A percentile compares a stretch with the other conserved stretches of the same genome.
phyloP scores from a whole-genome alignment of 352 stramenopile genomes.

The Albugo candida region DNA sequence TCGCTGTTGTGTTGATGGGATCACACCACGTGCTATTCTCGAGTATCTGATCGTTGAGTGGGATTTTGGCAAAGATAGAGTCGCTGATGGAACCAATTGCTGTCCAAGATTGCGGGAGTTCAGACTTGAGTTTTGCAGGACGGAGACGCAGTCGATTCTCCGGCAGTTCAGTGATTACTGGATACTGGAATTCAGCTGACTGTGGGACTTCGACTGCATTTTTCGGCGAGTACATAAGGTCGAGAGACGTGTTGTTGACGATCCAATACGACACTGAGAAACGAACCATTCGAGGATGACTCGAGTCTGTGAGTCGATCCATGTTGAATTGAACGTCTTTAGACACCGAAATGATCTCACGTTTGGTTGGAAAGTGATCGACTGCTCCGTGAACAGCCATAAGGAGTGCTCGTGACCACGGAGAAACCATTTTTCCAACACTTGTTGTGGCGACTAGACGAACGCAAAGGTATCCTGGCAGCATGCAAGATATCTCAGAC shows the following conservation, averaged over 20 bases:
- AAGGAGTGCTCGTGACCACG: slow-evolving; percentile 67
- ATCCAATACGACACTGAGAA: slow-evolving; percentile 76
- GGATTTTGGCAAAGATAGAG: slow-evolving; percentile 21
- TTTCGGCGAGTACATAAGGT: slow-evolving; percentile 13
- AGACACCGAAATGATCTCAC: slow-evolving; percentile 30
- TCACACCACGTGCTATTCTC: slow-evolving; percentile 54
- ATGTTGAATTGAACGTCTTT: slow-evolving; percentile 41
- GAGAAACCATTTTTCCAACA: slow-evolving; percentile 13
- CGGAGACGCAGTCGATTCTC: slow-evolving; percentile 57
- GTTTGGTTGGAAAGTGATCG: slow-evolving; percentile 51
- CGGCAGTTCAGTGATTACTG: slow-evolving; percentile 31
- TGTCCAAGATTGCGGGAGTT: slow-evolving; percentile 35
- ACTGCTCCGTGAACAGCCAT: slow-evolving; percentile 63
- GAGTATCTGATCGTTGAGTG: slow-evolving; percentile 39
- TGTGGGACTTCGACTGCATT: slow-evolving; percentile 1
- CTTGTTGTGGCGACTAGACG: slow-evolving; percentile 25
- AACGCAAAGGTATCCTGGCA: slow-evolving; percentile 53
- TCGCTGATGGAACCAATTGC: slow-evolving; percentile 29
- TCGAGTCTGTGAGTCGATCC: slow-evolving; percentile 45
- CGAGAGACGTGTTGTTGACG: slow-evolving; percentile 60
- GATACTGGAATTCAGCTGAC: slow-evolving; percentile 30
- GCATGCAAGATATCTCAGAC: slow-evolving; percentile 40
- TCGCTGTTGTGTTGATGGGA: slow-evolving; percentile 61
- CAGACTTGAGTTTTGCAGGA: slow-evolving; percentile 20
- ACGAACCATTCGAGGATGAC: slow-evolving; percentile 48